Base-by-base conservation (phyloP, 192 early-diverging fungal genomes). In the Gamsiella multidivaricata region DNA sequence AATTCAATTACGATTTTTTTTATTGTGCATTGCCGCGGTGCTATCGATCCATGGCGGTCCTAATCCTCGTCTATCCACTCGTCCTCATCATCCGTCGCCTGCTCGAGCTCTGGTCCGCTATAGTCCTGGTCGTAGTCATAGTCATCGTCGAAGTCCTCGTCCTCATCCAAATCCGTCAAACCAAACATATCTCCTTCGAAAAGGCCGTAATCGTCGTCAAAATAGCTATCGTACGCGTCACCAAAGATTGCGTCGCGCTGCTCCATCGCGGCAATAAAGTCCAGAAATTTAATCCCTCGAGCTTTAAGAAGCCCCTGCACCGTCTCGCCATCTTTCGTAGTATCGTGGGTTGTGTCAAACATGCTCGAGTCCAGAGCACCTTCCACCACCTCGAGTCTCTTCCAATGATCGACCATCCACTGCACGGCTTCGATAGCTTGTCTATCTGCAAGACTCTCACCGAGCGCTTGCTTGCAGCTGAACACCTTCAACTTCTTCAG, bases 321-420 rank as follows among this genome's bases (percentile, higher is more conserved):
- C n/a, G n/a, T n/a, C n/a, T n/a, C n/a, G n/a, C n/a, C n/a, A n/a
- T n/a, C n/a, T n/a, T n/a, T n/a, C n/a, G n/a, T n/a, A n/a, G n/a
- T n/a, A n/a, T n/a, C n/a, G n/a, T n/a, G n/a, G n/a, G n/a, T n/a
- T n/a, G n/a, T n/a, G n/a, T n/a, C n/a, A n/a, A n/a, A n/a, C n/a
- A n/a, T n/a, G n/a, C n/a, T n/a, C n/a, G n/a, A n/a, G n/a, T n/a
- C n/a, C n/a, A n/a, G n/a, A n/a, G n/a, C 5, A 22, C 65, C 65
- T 25, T 68, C 65, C 36, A 69, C 45, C 17, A 45, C 47, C 52
- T 65, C 61, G 34, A 73, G 37, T 0, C 18, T 15, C 17, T n/a
- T 46, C 70, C 70, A 73, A 12, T 64, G 34, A 11, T 51, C 18
- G 28, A 73, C 28, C 28, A 73, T 65, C 70, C 70, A 73, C 23